These are phyloP conservation scores for Coemansia sp. DNA, from an alignment of 192 early-diverging fungal genomes.

Conservation along the genomic window DNA sequence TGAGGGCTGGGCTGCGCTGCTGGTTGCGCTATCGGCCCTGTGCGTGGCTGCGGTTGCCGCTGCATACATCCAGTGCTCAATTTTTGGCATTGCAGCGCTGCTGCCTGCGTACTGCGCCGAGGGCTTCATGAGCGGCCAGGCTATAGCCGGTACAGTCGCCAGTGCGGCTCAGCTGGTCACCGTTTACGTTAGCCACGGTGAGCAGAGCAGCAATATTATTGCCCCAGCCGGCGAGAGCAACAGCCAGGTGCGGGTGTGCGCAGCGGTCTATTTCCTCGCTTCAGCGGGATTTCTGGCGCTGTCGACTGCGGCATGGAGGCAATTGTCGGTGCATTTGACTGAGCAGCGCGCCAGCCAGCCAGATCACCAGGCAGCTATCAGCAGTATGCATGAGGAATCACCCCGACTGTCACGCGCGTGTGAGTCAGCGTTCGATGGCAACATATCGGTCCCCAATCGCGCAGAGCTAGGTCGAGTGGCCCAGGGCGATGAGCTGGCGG, in stretches of 20 bases:
- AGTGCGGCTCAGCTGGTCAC: slow-evolving; percentile 61
- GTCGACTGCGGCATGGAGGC: slow-evolving; percentile 25
- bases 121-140: slow-evolving; percentile 66
- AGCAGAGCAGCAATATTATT: not conserved
- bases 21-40: slow-evolving; percentile 51
- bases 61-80: slow-evolving; percentile 63
- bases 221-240: not conserved
- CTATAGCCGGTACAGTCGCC: slow-evolving; percentile 63
- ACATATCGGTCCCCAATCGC: not conserved
- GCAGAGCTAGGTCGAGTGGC: not conserved
- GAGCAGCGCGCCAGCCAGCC: not conserved
- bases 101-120: slow-evolving; percentile 64
- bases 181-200: slow-evolving; percentile 11
- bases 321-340: slow-evolving; percentile 18
- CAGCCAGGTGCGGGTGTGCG: slow-evolving; percentile 13
- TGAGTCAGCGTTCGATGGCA: not conserved
- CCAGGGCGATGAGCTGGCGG: not conserved
- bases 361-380: not conserved
- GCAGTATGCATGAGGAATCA: slow-evolving; percentile 21
- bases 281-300: slow-evolving; percentile 31
- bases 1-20: slow-evolving; percentile 39
- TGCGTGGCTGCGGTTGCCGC: slow-evolving; percentile 56
- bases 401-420: slow-evolving; percentile 19
- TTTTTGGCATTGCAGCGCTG: slow-evolving; percentile 63
- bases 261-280: slow-evolving; percentile 29